Evolutionary conservation across 768 basidiomycete species (phyloP), one percentile per base, ranked within the genome.

Genomic region (Rubroboletus pulcherrimus): DNA sequence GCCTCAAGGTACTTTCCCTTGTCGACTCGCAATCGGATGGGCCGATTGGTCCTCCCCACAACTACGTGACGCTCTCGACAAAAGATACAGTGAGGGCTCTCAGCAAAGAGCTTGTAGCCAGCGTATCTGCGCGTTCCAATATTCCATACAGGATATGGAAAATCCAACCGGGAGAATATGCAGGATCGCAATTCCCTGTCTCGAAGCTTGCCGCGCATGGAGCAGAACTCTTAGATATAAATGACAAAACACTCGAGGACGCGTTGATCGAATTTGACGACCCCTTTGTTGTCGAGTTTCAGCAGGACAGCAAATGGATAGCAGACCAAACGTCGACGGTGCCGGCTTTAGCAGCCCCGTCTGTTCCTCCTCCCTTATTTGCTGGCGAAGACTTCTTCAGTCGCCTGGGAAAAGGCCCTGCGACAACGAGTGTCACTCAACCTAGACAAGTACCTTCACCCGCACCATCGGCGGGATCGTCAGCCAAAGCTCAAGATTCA

Each of bases 281-380:
- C 64, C 74, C 77, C 1, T 86, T 94, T 70, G 82, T 85, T 1
- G 81, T 93, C n/a, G 93, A 97, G 63, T 81, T 87, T 65, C 81
- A 83, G 63, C 66, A 72, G 35, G 63, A 75, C n/a, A 79, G 77
- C 41, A 74, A 74, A 17, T 93, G 89, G 89, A 64, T 85, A 21
- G 73, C 80, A 4, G 78, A 82, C 44, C 64, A 56, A 56, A 59
- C 50, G 39, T 29, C 53, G n/a, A 19, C 57, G 7, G 33, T 7
- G 15, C 17, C 52, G 0, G 39, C 55, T 50, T 29, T 65, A 30
- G 26, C 60, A 47, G 47, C 59, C 24, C 56, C 51, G 1, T 60
- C 73, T 35, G 71, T 61, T 7, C 75, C 75, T 7, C 74, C 74
- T 10, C 84, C 83, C 2, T 63, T 87, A 6, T 89, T 87, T 64